phyloP scores from a whole-genome alignment of 306 rosid species.

The Quercus glauca region DNA sequence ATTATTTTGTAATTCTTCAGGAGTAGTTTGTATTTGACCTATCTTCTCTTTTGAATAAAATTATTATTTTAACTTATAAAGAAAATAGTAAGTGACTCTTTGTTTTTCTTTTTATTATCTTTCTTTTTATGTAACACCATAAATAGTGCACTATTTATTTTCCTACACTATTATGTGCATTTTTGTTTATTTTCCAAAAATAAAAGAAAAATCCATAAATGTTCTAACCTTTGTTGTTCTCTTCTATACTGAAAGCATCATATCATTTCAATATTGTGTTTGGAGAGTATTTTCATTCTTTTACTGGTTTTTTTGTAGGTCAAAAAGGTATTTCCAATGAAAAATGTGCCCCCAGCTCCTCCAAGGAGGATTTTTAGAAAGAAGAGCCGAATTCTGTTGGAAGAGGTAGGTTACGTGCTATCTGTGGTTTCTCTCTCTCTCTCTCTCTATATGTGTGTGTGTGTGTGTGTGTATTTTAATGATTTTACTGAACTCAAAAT shows the following conservation, averaged over 20 bases:
- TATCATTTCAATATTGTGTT: not conserved
- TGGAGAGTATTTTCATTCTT: not conserved
- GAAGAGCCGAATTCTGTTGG: constrained; percentile 52
- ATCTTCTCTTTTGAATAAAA: too few relatives aligned
- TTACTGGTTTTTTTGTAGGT: constrained; percentile 47
- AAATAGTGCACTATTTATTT: not conserved
- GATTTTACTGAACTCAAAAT: not conserved
- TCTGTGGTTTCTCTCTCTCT: not conserved
- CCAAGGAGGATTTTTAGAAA: constrained; percentile 63
- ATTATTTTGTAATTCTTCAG: not conserved
- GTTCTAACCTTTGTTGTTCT: not conserved
- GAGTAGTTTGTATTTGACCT: too few relatives aligned
- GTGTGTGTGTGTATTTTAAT: not conserved
- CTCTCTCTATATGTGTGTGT: not conserved
- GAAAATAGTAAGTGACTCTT: too few relatives aligned
- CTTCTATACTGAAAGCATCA: not conserved
- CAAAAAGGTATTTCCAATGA: constrained; percentile 58
- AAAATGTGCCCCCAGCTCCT: constrained; percentile 72
- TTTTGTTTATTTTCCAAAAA: not conserved
- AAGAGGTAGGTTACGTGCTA: constrained; percentile 53
- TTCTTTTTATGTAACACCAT: not conserved
- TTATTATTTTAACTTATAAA: not conserved
- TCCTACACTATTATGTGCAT: not conserved
- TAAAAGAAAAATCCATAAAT: not conserved
- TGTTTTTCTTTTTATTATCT: too few relatives aligned